Base-by-base conservation (phyloP, 257 asterid species). In the Oldenlandia corymbosa region DNA sequence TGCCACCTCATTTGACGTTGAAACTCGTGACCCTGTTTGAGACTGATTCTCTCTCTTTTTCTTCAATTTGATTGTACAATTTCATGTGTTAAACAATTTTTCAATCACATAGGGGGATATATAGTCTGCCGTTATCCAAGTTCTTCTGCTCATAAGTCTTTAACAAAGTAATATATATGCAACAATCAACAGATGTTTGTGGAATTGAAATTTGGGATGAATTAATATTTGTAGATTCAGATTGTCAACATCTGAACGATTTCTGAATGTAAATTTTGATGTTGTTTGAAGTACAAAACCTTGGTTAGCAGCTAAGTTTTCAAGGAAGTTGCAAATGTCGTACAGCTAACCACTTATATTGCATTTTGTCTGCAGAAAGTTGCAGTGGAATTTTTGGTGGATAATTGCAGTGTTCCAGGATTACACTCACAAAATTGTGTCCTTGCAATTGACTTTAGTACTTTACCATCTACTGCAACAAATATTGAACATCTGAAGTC, bases 371-470 rank as follows among this genome's bases (percentile, higher is more conserved):
- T 76, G 59, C 90, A 91, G 98, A 86, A 76, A 73, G 80, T 88
- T 62, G 95, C 88, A 50, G 70, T 88, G 75, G 95, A 91, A 76
- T 73, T 86, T 47, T 70, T 85, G 68, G 86, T 81, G 62, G 80
- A 79, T 72, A 67, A 80, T 66, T 75, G 69, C 68, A 73, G 66
- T 34, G 43, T 55, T 41, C 56, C 69, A 62, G 82, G 81, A 64
- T 75, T 81, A 62, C 76, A 67, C 36, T 42, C 26, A 60, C 60
- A 62, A 73, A 80, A 68, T 58, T 60, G 68, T 69, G 48, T 83
- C 60, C 75, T 77, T 67, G 82, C 75, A 59, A 72, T 66, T 65
- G 82, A 81, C 48, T 78, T 85, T 62, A 58, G 67, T 71, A 54
- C 60, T 78, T 63, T 64, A 64, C 73, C 82, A 48, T 54, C 71